Evolutionary conservation across 768 basidiomycete genomes (phyloP).

Genomic region (Russula earlei): DNA sequence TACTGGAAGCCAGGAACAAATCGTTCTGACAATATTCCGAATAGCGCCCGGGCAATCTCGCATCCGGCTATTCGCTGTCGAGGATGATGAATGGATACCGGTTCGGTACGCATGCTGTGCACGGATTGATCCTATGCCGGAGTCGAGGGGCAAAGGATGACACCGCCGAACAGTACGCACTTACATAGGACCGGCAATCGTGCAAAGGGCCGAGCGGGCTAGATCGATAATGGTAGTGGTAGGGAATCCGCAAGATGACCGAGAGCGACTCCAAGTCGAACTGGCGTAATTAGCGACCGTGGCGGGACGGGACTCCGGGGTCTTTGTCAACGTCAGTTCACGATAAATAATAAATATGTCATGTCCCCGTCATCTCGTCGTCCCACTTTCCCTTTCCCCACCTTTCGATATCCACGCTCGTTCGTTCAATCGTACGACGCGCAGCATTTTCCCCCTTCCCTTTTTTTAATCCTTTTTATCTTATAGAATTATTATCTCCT

Average conservation of each 20-base stretch:
- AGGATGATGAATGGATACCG: not conserved
- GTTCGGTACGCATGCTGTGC: not conserved
- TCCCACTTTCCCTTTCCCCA: conserved; percentile 4
- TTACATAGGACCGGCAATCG: not conserved
- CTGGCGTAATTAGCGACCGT: conserved; percentile 14
- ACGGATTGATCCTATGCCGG: not conserved
- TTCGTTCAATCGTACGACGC: conserved; percentile 10
- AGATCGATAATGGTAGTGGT: not conserved
- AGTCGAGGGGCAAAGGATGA: not conserved
- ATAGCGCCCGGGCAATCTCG: conserved; percentile 7
- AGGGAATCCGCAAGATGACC: not conserved
- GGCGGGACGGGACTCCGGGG: conserved; percentile 9
- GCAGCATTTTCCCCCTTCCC: not conserved
- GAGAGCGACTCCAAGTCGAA: no score
- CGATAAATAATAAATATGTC: conserved; percentile 14
- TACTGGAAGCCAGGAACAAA: not conserved
- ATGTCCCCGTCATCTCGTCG: not conserved
- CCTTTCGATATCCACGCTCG: not conserved
- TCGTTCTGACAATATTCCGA: not conserved
- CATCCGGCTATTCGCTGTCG: conserved; percentile 6
- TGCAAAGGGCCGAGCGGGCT: conserved; percentile 1
- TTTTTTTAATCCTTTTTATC: not conserved
- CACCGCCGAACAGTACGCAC: conserved; percentile 8
- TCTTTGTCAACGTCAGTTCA: conserved; percentile 13
- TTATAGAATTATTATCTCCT: conserved; percentile 3